A percentile compares a stretch with the other conserved stretches of the same genome.
Evolutionary conservation across 2,329 filamentous ascomycete species (phyloP).

Genomic region (Bipolaris zeicola): DNA sequence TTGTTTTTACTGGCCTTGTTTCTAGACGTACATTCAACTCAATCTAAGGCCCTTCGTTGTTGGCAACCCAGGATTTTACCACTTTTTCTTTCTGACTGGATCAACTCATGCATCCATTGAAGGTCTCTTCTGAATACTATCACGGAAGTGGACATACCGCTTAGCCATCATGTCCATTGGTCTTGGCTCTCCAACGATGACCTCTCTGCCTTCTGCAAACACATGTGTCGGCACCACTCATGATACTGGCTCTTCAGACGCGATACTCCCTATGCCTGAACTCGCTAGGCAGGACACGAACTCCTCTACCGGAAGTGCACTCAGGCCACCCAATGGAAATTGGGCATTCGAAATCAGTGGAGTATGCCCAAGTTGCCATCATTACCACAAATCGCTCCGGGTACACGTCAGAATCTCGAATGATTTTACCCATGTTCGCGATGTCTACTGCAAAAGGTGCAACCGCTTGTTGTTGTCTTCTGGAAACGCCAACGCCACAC

Average conservation of each 20-base stretch:
- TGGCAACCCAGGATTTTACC: not conserved
- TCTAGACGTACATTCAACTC: not conserved
- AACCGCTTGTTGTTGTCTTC: constrained; percentile 32
- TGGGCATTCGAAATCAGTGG: constrained; percentile 33
- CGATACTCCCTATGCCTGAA: not conserved
- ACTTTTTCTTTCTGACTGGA: constrained; percentile 4
- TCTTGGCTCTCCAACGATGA: constrained; percentile 5
- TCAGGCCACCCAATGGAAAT: constrained; percentile 22
- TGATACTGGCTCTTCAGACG: constrained; percentile 1
- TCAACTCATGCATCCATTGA: constrained; percentile 15
- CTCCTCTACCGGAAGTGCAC: constrained; percentile 27
- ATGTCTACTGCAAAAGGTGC: constrained; percentile 34
- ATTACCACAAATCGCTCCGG: constrained; percentile 31
- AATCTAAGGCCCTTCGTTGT: not conserved
- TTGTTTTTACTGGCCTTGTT: not conserved
- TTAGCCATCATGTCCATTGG: constrained; percentile 1
- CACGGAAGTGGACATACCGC: constrained; percentile 9
- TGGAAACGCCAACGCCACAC: constrained; percentile 30
- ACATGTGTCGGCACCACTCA: not conserved
- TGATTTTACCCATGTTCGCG: constrained; percentile 18
- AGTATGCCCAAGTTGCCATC: constrained; percentile 38
- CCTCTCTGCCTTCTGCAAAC: constrained; percentile 3
- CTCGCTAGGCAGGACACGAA: constrained; percentile 21
- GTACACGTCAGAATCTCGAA: constrained; percentile 24
- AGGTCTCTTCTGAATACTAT: constrained; percentile 4